A percentile compares a stretch with the other conserved stretches of the same genome.
Evolutionary conservation across 164 flowering plant genomes (phyloP).

Genomic region (Akebia trifoliata): DNA sequence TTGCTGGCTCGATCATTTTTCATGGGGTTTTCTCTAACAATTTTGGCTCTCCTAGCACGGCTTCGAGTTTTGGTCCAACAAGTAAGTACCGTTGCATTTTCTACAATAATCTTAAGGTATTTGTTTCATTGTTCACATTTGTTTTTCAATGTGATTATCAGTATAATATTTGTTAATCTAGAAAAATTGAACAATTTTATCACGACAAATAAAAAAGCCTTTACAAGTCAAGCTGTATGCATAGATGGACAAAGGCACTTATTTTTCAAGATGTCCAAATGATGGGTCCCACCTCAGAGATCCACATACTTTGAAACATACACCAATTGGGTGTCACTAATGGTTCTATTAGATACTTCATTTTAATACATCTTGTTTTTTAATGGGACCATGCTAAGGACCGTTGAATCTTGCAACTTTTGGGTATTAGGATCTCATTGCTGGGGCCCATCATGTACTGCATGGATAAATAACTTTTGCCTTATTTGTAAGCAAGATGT

Average conservation of each 20-base stretch:
- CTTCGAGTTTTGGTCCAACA: constrained; percentile 80
- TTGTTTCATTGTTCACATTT: background rate
- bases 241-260: background rate
- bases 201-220: background rate
- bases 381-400: background rate
- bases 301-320: background rate
- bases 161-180: too few species aligned
- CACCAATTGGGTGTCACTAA: background rate
- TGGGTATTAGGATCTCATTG: background rate
- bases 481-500: background rate
- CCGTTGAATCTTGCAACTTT: background rate
- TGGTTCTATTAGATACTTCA: background rate
- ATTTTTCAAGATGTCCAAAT: background rate
- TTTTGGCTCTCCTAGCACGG: constrained; percentile 68
- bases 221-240: background rate
- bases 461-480: background rate
- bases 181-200: background rate
- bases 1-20: constrained; percentile 82
- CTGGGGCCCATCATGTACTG: background rate
- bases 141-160: too few species aligned
- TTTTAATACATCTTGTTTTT: background rate
- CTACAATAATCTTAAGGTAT: background rate
- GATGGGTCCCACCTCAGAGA: background rate
- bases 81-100: constrained; percentile 35
- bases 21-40: constrained; percentile 63